phyloP scores from a whole-genome alignment of 164 flowering plant genomes.

The Echeveria elegans region DNA sequence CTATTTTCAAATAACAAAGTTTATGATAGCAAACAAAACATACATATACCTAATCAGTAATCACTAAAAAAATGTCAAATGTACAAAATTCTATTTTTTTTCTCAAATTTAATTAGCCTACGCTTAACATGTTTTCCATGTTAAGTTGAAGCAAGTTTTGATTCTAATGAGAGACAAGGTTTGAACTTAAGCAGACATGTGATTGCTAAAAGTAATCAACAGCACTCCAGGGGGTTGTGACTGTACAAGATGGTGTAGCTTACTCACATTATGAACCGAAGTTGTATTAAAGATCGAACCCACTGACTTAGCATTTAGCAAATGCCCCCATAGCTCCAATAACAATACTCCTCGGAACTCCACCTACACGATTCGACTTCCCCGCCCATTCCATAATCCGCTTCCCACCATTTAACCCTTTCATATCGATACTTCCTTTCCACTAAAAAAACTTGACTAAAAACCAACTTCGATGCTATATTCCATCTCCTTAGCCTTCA shows the following conservation, averaged over 20 bases:
- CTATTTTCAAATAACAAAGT: no score
- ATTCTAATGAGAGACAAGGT: not conserved
- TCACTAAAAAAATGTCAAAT: no score
- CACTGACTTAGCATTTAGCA: slow-evolving; percentile 43
- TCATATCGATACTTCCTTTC: not conserved
- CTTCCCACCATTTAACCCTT: not conserved
- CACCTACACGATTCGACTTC: slow-evolving; percentile 34
- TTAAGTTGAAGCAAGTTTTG: no score
- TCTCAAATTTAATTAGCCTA: no score
- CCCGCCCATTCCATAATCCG: slow-evolving; percentile 62
- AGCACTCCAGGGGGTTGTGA: slow-evolving; percentile 63
- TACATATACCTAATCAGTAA: no score
- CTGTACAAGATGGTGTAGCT: slow-evolving; percentile 45
- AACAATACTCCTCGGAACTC: slow-evolving; percentile 49
- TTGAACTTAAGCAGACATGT: slow-evolving; percentile 67
- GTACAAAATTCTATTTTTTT: no score
- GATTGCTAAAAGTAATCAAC: slow-evolving; percentile 78
- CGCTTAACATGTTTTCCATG: not conserved
- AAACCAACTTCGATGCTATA: not conserved
- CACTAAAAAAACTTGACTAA: not conserved
- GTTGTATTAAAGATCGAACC: slow-evolving; percentile 45
- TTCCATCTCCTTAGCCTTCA: not conserved
- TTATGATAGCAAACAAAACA: no score
- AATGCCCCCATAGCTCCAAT: slow-evolving; percentile 53
- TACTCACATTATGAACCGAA: slow-evolving; percentile 51